Conservation (phyloP, 805 yeast genomes). For the Candida ponderosae region DNA sequence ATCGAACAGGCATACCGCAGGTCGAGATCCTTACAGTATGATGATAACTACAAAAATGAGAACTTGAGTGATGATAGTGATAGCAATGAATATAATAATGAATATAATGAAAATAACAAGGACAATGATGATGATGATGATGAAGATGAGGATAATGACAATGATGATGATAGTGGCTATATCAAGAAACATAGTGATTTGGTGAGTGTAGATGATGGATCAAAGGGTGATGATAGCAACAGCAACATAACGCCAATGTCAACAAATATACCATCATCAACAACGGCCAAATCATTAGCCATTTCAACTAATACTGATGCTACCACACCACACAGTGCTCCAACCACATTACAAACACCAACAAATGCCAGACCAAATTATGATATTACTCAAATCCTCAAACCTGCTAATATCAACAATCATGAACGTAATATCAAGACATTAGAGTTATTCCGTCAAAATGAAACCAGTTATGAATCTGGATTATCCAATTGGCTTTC, state of each 20-base stretch:
- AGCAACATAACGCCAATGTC: neutral
- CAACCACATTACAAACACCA: neutral
- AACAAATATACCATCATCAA: neutral
- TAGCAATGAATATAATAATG: slow-evolving; percentile 1
- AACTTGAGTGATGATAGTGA: too few relatives aligned
- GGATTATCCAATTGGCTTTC: slow-evolving; percentile 53
- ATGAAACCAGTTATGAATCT: slow-evolving; percentile 38
- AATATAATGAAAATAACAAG: too few relatives aligned
- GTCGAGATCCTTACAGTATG: too few relatives aligned
- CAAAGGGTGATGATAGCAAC: too few relatives aligned
- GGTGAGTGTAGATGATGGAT: too few relatives aligned
- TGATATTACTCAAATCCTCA: slow-evolving; percentile 31
- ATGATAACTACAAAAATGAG: too few relatives aligned
- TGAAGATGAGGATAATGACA: too few relatives aligned
- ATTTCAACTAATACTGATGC: neutral
- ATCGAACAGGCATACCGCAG: neutral
- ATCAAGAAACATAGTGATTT: too few relatives aligned
- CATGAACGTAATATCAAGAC: slow-evolving; percentile 19
- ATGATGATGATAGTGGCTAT: too few relatives aligned
- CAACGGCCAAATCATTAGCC: neutral
- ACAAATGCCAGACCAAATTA: slow-evolving; percentile 7
- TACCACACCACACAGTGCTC: too few relatives aligned
- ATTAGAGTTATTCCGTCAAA: slow-evolving; percentile 20
- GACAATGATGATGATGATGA: too few relatives aligned
- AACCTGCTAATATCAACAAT: slow-evolving; percentile 12